Evolutionary conservation across 805 yeast genomes (phyloP), one percentile per base, ranked within the genome.

Genomic region (Wickerhamiella australiensis): DNA sequence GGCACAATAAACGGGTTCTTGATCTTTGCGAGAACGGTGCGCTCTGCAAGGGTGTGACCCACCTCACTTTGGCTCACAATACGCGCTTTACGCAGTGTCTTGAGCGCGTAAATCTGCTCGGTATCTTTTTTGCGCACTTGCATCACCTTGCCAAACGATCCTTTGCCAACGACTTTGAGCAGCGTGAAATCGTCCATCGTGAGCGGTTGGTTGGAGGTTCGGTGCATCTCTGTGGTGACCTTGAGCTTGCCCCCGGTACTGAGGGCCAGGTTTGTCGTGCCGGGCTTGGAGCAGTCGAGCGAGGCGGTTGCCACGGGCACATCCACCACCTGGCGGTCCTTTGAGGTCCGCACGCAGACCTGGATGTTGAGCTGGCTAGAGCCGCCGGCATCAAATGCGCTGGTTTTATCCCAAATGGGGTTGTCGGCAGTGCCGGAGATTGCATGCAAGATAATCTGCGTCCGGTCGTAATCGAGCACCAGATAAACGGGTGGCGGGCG

Each of bases 81-180:
- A 62, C 92, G 95, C 17, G 94, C 85, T 64, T 92, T 92, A 58
- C 97, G 75, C 54, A 92, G 79, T 0, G 96, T 87, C 66, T 92
- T 92, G 62, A 92, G 71, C 1, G 98, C 98, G 65, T 92, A 92
- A 21, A 92, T 80, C 64, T 90, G 94, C 56, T 82, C 82, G 2
- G 98, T 92, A 65, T 92, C 98, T 59, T 85, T 85, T 68, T 92
- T 92, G 55, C 87, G 80, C 38, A 92, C 98, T 67, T 92, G 98
- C 97, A 92, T 92, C 49, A 92, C 98, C 67, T 92, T 92, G 47
- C 98, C 98, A 64, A 92, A 92, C 8, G 96, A 87, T 6, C 98
- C 98, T 64, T 92, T 92, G 33, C 98, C 98, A 50, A 92, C 86
- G 20, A 92, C 98, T 66, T 92, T 92, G 57, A 92, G 73, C 47